Evolutionary conservation across 306 rosid genomes (phyloP).

Genomic region (Spatholobus suberectus): DNA sequence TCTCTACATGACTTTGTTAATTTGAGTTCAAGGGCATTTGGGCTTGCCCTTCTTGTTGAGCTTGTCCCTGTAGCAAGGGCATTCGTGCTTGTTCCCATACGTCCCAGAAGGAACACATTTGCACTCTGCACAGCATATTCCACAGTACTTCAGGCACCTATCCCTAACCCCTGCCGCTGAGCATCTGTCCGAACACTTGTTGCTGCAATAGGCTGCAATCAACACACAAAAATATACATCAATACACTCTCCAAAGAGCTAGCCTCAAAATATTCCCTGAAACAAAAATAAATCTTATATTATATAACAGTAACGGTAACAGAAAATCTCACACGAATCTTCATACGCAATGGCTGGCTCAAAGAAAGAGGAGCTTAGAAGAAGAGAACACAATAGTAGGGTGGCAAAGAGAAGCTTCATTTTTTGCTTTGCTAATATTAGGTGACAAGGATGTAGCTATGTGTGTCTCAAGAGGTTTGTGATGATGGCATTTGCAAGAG

Average conservation of each 20-base stretch:
- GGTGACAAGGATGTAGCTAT: background rate
- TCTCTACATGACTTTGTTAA: no score
- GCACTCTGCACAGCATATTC: constrained; percentile 70
- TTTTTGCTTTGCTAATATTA: background rate
- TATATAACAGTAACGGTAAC: background rate
- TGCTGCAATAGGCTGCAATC: constrained; percentile 49
- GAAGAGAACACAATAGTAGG: constrained; percentile 56
- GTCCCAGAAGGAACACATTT: constrained; percentile 88
- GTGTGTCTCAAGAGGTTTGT: constrained; percentile 1
- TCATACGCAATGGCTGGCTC: constrained; percentile 45
- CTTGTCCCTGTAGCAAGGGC: constrained; percentile 83
- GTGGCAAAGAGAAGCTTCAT: constrained; percentile 56
- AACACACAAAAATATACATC: background rate
- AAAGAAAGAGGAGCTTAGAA: constrained; percentile 53
- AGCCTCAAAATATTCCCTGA: background rate
- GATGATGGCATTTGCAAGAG: constrained; percentile 19
- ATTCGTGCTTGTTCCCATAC: constrained; percentile 79
- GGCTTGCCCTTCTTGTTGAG: constrained; percentile 63
- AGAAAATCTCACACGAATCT: constrained; percentile 45
- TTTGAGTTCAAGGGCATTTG: constrained; percentile 67
- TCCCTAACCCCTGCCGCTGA: constrained; percentile 61
- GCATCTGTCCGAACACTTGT: constrained; percentile 65
- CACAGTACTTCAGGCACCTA: constrained; percentile 75
- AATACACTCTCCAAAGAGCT: no score
- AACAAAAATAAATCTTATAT: background rate